Base-by-base conservation (phyloP, 352 stramenopile species). In the Phytophthora ramorum region DNA sequence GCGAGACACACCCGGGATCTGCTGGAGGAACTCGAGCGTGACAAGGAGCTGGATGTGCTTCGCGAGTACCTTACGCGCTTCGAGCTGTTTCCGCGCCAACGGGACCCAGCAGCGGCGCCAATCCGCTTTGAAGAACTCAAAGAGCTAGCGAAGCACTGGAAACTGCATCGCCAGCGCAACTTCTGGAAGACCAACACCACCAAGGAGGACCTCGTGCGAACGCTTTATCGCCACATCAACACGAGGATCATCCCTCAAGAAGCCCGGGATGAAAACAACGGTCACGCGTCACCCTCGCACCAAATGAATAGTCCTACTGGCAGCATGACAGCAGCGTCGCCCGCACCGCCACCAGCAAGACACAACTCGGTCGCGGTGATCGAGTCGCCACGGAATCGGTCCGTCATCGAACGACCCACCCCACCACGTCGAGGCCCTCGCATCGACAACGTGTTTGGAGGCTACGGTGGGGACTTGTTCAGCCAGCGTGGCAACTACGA, bases 71-170 rank as follows among this genome's bases (percentile, higher is more conserved):
- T 97, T 13, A 90, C 81, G n/a, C 73, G 85, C 0, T 91, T 95
- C 32, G 71, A 91, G 35, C 52, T 97, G 30, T 97, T 95, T 41
- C 85, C 87, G 1, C 69, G 81, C 7, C 80, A 91, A 49, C 85
- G 86, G 10, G 89, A 96, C 48, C 83, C 85, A 0, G 75, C 81
- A 14, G 75, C 85, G 24, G 88, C 88, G 2, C 83, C 83, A 9
- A 97, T 97, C 55, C 90, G 87, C 14, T 93, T 92, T n/a, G 90
- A 97, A 63, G 89, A 97, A 62, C 73, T 97, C n/a, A 96, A 96
- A 60, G 91, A 97, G 55, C 72, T 97, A 10, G 87, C 93, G 1
- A 93, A 96, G 45, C 83, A 95, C 63, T 97, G 89, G 87, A 97
- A 97, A 56, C 71, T 97, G 5, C 89, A 97, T 48, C 86, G 91